phyloP scores from a whole-genome alignment of 2,329 filamentous ascomycete species.

The Talaromyces sp. region DNA sequence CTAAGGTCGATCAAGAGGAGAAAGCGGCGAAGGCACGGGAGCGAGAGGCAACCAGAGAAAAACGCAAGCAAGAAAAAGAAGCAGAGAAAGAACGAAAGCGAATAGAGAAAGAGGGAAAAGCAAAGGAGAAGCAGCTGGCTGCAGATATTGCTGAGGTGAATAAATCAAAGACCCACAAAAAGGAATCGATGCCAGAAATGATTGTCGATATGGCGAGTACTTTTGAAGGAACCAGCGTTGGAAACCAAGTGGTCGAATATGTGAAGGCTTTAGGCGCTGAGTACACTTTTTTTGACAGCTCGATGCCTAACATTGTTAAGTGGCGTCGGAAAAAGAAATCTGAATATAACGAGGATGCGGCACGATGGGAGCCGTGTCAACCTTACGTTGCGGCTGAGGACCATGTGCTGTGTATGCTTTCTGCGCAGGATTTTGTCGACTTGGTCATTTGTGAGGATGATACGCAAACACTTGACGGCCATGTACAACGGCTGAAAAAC shows the following conservation, averaged over 20 bases:
- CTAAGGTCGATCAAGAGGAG: constrained; percentile 44
- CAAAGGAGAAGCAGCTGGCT: constrained; percentile 60
- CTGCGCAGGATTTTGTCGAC: constrained; percentile 63
- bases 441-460: constrained; percentile 50
- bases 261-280: constrained; percentile 44
- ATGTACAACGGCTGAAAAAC: constrained; percentile 55
- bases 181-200: constrained; percentile 71
- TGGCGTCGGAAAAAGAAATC: constrained; percentile 68
- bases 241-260: constrained; percentile 42
- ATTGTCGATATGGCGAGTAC: constrained; percentile 65
- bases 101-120: constrained; percentile 53
- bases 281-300: constrained; percentile 36
- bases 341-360: constrained; percentile 58
- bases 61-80: constrained; percentile 47
- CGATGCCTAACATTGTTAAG: constrained; percentile 54
- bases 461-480: constrained; percentile 53
- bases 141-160: constrained; percentile 70
- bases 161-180: constrained; percentile 69
- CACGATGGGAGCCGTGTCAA: constrained; percentile 62
- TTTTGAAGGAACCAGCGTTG: constrained; percentile 48
- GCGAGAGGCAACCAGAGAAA: constrained; percentile 48
- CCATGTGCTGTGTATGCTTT: constrained; percentile 60
- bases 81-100: constrained; percentile 45
- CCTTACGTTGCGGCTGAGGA: constrained; percentile 51
- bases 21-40: constrained; percentile 52